Base-by-base conservation (phyloP, 1,139 yeast species). In the Spathaspora sp. region DNA sequence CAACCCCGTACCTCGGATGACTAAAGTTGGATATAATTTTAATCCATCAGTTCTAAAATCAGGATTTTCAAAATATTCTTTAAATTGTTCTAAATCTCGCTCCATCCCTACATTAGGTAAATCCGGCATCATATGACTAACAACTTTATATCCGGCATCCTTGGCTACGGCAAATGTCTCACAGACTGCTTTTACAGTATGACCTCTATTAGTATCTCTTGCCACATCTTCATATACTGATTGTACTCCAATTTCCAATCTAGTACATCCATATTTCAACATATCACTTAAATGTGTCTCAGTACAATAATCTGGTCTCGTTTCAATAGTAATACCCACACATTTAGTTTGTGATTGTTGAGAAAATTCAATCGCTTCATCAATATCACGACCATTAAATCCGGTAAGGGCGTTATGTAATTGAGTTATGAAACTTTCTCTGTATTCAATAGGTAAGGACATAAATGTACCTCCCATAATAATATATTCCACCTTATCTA, bases 81-180 rank as follows among this genome's bases (percentile, higher is more conserved):
- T 81, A 62, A 93, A 93, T 68, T 93, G 99, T 58, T 90, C 96
- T 55, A 93, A 73, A 65, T 93, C 99, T 65, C 99, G 81, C 69
- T 93, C 99, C 96, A 91, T 89, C 13, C 99, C 99, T 46, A 93
- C 97, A 60, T 93, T 93, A 16, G 99, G 99, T 58, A 93, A 75
- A 74, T 93, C 99, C 16, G 99, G 99, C 99, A 93, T 93, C 99
- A 93, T 93, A 70, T 93, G 99, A 54, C 95, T 85, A 26, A 93
- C 99, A 45, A 93, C 96, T 67, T 93, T 93, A 69, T 91, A 93
- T 6, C 99, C 99, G 0, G 99, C 95, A 67, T 93, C 99, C 64
- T 93, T 93, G 20, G 99, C 96, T 41, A 88, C 82, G 1, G 90
- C 90, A 72, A 93, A 93, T 0, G 99, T 93, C 62, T 93, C 96